A percentile compares a stretch with the other conserved stretches of the same genome.
Evolutionary conservation across 192 early-diverging fungal species (phyloP).

Genomic region (Podila clonocystis): DNA sequence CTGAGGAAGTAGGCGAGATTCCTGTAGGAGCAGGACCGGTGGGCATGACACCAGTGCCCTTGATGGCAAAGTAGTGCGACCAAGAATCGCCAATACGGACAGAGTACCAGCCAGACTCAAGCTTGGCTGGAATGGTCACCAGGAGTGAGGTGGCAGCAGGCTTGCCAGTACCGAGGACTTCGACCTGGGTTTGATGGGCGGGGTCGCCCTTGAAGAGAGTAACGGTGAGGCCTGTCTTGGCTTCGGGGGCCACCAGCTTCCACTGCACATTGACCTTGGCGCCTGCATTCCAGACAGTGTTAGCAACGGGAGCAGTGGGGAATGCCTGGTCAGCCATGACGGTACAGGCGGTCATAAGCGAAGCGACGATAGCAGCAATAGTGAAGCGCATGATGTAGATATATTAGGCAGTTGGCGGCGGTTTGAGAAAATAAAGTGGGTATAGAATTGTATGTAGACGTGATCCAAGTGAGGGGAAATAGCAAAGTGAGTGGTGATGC

Average conservation of each 20-base stretch:
- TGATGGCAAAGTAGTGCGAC: conserved; percentile 34
- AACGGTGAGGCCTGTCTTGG: conserved; percentile 10
- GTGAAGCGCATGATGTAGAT: conserved; percentile 32
- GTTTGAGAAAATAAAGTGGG: no score
- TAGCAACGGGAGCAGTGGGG: conserved; percentile 27
- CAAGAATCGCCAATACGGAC: conserved; percentile 32
- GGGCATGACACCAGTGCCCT: conserved; percentile 17
- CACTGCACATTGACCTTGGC: conserved; percentile 13
- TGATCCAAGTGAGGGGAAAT: no score
- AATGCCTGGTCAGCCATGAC: conserved; percentile 40
- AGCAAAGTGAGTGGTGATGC: no score
- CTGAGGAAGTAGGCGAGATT: not conserved
- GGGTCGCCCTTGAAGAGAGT: conserved; percentile 38
- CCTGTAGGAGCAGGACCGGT: conserved; percentile 14
- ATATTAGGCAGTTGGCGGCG: no score
- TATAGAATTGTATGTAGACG: no score
- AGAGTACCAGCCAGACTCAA: conserved; percentile 38
- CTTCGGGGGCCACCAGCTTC: conserved; percentile 9
- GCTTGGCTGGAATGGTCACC: conserved; percentile 16
- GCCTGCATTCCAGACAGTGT: conserved; percentile 28
- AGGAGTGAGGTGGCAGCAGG: conserved; percentile 20
- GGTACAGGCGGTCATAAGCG: conserved; percentile 14
- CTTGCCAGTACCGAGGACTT: conserved; percentile 2
- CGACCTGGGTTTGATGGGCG: conserved; percentile 20
- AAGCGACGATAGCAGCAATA: conserved; percentile 14